Conservation (phyloP, 352 stramenopile genomes). For the Pythium oligandrum region DNA sequence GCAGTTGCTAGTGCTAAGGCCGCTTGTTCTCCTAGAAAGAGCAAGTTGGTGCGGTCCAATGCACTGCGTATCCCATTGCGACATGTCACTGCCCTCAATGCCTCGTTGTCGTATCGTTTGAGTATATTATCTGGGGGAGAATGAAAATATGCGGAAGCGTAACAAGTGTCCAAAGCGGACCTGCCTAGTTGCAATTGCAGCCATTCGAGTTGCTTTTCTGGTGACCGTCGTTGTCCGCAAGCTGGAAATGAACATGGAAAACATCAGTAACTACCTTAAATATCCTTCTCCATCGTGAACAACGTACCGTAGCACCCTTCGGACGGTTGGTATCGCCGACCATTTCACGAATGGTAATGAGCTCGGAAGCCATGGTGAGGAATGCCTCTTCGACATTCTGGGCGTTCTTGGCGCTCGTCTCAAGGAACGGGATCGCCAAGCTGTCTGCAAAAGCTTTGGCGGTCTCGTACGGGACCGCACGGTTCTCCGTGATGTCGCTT, state of each 20-base stretch:
- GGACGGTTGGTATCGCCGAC: constrained; percentile 69
- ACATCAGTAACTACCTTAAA: neutral
- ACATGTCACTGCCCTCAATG: no score
- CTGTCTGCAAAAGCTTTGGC: constrained; percentile 97
- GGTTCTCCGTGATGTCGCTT: constrained; percentile 96
- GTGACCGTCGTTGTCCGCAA: constrained; percentile 8
- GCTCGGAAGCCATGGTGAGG: constrained; percentile 98
- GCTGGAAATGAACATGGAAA: constrained; percentile 5
- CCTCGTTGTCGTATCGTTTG: no score
- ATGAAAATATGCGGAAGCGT: no score
- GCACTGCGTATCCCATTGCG: no score
- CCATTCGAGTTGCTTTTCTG: constrained; percentile 7
- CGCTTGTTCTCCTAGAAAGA: no score
- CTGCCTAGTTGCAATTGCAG: constrained; percentile 28
- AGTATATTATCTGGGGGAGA: no score
- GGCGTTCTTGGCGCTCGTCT: constrained; percentile 98
- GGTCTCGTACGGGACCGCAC: constrained; percentile 94
- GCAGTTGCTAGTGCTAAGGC: no score
- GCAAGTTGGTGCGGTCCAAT: no score
- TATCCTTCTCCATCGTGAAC: no score
- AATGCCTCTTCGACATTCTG: constrained; percentile 99
- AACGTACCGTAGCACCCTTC: constrained; percentile 55
- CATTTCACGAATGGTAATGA: constrained; percentile 92
- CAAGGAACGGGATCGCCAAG: constrained; percentile 97
- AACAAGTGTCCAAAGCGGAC: neutral